Evolutionary conservation across 1,284 basidiomycete species (phyloP), one percentile per base, ranked within the genome.

Genomic region (Apiotrichum domesticum): DNA sequence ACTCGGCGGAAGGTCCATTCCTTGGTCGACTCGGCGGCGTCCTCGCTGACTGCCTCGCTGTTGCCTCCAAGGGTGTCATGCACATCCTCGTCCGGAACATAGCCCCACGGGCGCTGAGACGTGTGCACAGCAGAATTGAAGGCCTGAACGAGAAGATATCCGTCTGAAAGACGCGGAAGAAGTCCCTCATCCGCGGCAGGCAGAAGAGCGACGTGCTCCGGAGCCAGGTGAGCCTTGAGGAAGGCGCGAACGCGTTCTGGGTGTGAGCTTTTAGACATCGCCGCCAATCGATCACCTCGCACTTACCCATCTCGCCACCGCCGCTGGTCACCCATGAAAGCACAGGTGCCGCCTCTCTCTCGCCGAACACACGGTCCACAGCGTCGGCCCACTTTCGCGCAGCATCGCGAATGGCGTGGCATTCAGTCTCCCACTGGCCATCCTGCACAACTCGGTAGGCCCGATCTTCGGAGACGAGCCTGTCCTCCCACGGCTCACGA

Each of bases 221-320:
- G 39, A 1, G 70, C 59, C 7, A 77, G 63, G 57, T 75, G 60
- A 1, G 68, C 57, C 1, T 57, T 21, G 14, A 77, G 56, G 63
- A 76, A 75, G 5, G 61, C 64, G 45, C 66, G 65, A 9, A 71
- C 45, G 10, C 71, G 72, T 40, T 68, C 72, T 49, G 47, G 1
- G 32, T 3, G 11, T 42, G 6, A 42, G 41, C 37, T 42, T 6
- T 42, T 11, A 14, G 10, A 42, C 41, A 14, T 6, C 10, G 6
- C 11, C 32, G 51, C 46, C 48, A 54, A 45, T 35, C 15, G 11
- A n/a, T 14, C 6, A 4, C 5, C 29, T 37, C 8, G 11, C 6
- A 51, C 70, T 61, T 44, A 74, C 68, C 65, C 9, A 90, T 79
- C 71, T 88, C 84, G 35, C 87, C 79, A 2, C 82, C 87, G 14